These are phyloP conservation scores for Cucumis hystrix DNA, from an alignment of 306 rosid genomes.

Conservation along the genomic window DNA sequence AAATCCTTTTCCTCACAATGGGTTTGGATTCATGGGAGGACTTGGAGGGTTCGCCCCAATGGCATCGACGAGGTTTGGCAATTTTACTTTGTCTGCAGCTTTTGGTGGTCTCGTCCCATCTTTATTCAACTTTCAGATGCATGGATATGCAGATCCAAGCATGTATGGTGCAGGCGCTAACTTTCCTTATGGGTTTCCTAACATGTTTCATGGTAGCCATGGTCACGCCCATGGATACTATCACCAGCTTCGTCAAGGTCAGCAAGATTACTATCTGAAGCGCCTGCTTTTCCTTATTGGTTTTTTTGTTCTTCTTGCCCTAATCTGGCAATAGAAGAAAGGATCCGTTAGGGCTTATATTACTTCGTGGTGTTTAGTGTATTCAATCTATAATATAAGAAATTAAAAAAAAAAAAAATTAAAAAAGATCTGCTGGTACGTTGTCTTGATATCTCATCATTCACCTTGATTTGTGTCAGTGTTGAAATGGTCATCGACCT, in stretches of 20 bases:
- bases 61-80: slow-evolving; percentile 65
- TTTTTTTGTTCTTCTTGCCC: slow-evolving; percentile 46
- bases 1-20: slow-evolving; percentile 43
- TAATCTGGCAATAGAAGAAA: slow-evolving; percentile 46
- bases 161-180: slow-evolving; percentile 41
- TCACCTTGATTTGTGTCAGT: not conserved
- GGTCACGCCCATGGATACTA: slow-evolving; percentile 28
- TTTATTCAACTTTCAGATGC: slow-evolving; percentile 53
- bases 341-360: not conserved
- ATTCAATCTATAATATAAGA: slow-evolving; percentile 7
- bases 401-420: not conserved
- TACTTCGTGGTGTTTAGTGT: slow-evolving; percentile 2
- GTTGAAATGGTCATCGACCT: not conserved
- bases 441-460: not conserved
- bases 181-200: slow-evolving; percentile 49
- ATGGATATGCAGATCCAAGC: slow-evolving; percentile 50
- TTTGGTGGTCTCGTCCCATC: slow-evolving; percentile 72
- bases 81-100: slow-evolving; percentile 66
- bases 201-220: slow-evolving; percentile 45
- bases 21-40: slow-evolving; percentile 64
- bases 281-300: slow-evolving; percentile 42
- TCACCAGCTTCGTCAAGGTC: slow-evolving; percentile 39
- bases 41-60: slow-evolving; percentile 59
- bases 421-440: not conserved
- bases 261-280: slow-evolving; percentile 55